phyloP scores from a whole-genome alignment of 2,329 filamentous ascomycete genomes.

The Botrytis cinerea region DNA sequence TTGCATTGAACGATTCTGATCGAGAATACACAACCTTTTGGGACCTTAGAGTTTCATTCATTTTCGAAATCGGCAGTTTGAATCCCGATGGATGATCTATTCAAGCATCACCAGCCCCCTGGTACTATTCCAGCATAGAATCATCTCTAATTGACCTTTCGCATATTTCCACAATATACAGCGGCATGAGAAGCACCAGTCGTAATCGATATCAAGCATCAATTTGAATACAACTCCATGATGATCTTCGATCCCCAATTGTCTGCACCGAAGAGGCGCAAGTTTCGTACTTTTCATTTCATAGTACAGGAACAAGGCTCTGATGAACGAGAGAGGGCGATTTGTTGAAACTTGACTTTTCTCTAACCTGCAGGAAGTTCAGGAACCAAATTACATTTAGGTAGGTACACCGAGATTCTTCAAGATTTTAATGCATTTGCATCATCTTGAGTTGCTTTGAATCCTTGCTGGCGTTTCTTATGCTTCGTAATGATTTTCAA shows the following conservation, averaged over 20 bases:
- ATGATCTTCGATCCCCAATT: conserved; percentile 21
- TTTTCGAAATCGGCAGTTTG: conserved; percentile 15
- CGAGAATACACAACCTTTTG: not conserved
- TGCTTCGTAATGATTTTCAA: not conserved
- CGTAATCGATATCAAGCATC: conserved; percentile 9
- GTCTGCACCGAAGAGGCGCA: not conserved
- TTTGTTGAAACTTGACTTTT: not conserved
- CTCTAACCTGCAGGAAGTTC: conserved; percentile 20
- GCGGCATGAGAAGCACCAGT: conserved; percentile 17
- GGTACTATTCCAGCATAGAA: not conserved
- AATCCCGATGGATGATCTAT: conserved; percentile 3
- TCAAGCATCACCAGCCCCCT: conserved; percentile 6
- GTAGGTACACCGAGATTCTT: conserved; percentile 1
- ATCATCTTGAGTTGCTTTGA: conserved; percentile 12
- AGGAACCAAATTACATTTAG: conserved; percentile 19
- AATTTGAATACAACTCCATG: not conserved
- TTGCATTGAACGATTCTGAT: conserved; percentile 9
- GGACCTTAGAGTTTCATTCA: not conserved
- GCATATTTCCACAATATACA: conserved; percentile 5
- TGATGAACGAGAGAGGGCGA: not conserved
- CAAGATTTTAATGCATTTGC: conserved; percentile 3
- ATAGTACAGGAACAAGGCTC: not conserved
- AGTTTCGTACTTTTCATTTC: not conserved
- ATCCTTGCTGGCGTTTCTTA: not conserved
- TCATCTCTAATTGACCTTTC: conserved; percentile 3